phyloP scores from a whole-genome alignment of 768 basidiomycete species.

The Gautieria morchelliformis region DNA sequence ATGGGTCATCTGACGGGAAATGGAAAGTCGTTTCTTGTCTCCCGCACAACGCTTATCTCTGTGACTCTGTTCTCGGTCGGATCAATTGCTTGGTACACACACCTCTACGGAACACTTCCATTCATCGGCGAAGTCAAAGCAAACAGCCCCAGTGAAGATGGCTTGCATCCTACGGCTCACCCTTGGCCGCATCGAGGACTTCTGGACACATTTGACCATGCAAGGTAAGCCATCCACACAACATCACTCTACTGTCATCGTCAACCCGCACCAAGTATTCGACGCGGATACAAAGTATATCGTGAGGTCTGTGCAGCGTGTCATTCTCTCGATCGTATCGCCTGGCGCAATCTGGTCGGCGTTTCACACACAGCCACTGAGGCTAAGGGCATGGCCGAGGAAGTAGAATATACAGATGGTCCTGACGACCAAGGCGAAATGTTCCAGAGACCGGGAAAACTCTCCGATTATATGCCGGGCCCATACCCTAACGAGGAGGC shows the following conservation, averaged over 20 bases:
- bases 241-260: constrained; percentile 10
- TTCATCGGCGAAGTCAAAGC: constrained; percentile 91
- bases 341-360: constrained; percentile 98
- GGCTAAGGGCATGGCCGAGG: constrained; percentile 85
- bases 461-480: constrained; percentile 90
- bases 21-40: constrained; percentile 64
- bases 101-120: constrained; percentile 83
- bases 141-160: constrained; percentile 86
- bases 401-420: constrained; percentile 93
- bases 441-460: constrained; percentile 98
- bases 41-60: constrained; percentile 66
- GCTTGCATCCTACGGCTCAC: constrained; percentile 77
- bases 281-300: constrained; percentile 94
- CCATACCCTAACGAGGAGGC: constrained; percentile 99
- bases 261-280: constrained; percentile 49
- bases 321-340: constrained; percentile 97
- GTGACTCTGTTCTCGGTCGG: constrained; percentile 73
- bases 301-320: constrained; percentile 98
- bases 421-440: constrained; percentile 93
- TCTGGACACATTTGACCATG: constrained; percentile 92
- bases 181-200: constrained; percentile 89
- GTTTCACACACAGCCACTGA: constrained; percentile 95
- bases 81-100: constrained; percentile 93
- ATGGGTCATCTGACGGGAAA: too few relatives aligned
- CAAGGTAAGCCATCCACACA: constrained; percentile 50